Evolutionary conservation across 192 early-diverging fungal genomes (phyloP), one percentile per base, ranked within the genome.

Genomic region (Rhizoclosmatium globosum): DNA sequence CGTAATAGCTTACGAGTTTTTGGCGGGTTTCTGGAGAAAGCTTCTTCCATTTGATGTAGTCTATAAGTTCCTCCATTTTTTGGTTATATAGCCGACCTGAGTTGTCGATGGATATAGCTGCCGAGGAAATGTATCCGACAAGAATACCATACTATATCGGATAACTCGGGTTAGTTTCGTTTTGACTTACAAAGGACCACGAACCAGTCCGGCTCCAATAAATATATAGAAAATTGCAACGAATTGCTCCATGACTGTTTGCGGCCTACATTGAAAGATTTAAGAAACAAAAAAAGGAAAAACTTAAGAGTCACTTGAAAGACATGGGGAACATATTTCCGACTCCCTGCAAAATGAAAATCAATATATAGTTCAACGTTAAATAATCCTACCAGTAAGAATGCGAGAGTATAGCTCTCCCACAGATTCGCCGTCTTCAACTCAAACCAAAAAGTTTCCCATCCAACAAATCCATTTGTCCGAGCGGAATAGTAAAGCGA

Each of bases 1-100:
- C 70, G 11, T 71, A 82, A 57, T 82, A 82, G 7, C 6, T 11
- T 4, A 70, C n/a, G 4, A 82, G 38, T 69, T 79, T 83, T 2
- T 47, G 19, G 23, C 62, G 19, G 3, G 67, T 74, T 43, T 77
- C 59, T 41, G 11, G 7, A 47, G 15, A n/a, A 4, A 82, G 21
- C 9, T 77, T 31, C 48, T 83, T 83, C 71, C 62, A 66, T n/a
- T 39, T 83, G 80, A 81, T 74, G 47, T 81, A 81, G 23, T 81
- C 80, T 39, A 67, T 7, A 2, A 82, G 66, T 45, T 82, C 81
- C n/a, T 80, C 81, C 58, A 82, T 58, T 71, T 82, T 82, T 59
- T 80, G 79, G 21, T 57, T 53, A 47, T 67, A 80, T 17, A 76
- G n/a, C 2, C 79, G 57, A 2, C 68, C 79, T 4, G 71, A 75